Percentiles rank a stretch among this genome's conserved stretches.
These are phyloP conservation scores for Zychaea mexicana DNA, from an alignment of 371 early-diverging fungal species.

Conservation along the genomic window DNA sequence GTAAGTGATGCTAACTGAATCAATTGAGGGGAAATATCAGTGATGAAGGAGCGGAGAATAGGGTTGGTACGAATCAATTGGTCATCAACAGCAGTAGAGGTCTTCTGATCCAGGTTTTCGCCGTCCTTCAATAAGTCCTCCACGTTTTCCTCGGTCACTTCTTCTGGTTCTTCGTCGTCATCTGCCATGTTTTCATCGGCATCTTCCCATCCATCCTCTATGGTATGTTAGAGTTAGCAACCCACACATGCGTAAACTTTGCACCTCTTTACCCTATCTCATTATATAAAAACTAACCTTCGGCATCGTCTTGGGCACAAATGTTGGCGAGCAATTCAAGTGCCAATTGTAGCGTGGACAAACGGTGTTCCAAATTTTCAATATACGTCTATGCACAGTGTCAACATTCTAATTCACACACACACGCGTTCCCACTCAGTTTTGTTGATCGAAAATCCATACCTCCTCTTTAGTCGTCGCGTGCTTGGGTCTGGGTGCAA, in stretches of 20 bases:
- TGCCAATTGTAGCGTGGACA: constrained; percentile 70
- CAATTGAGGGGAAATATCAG: constrained; percentile 52
- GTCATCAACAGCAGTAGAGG: constrained; percentile 26
- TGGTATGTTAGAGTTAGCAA: neutral
- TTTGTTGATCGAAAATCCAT: neutral
- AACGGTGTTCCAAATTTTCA: constrained; percentile 52
- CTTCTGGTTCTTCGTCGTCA: constrained; percentile 54
- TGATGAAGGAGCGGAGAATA: constrained; percentile 47
- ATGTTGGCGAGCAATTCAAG: constrained; percentile 85
- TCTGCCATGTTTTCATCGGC: constrained; percentile 53
- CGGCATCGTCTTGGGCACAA: constrained; percentile 65
- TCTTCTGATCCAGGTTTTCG: constrained; percentile 18
- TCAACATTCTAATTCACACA: neutral
- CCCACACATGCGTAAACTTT: no score
- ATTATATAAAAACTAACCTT: constrained; percentile 18
- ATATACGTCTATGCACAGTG: constrained; percentile 27
- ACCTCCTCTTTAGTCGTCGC: constrained; percentile 54
- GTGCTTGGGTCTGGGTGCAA: constrained; percentile 51
- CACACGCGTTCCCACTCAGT: neutral
- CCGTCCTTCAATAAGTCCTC: constrained; percentile 45
- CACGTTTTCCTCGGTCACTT: constrained; percentile 48
- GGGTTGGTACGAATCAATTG: constrained; percentile 36
- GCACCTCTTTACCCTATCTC: neutral
- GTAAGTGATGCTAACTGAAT: constrained; percentile 59
- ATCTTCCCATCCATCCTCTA: constrained; percentile 58